Conservation (phyloP, 495 filamentous ascomycete species). For the Annulohypoxylon nitens region DNA sequence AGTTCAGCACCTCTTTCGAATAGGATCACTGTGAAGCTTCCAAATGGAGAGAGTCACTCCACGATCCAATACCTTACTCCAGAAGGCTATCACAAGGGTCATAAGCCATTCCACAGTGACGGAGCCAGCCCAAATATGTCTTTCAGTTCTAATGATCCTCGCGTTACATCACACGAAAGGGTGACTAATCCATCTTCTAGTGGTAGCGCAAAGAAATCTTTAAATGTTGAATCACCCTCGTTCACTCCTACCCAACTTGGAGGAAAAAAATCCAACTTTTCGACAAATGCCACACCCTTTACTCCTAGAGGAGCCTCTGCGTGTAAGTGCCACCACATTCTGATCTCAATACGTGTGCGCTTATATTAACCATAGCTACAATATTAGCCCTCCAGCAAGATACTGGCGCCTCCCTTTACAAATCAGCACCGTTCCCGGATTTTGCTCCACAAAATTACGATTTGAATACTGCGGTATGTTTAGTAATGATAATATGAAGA, state of each 20-base stretch:
- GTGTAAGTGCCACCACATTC: constrained; percentile 46
- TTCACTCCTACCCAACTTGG: constrained; percentile 78
- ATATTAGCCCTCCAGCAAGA: constrained; percentile 53
- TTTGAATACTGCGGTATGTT: constrained; percentile 70
- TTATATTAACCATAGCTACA: constrained; percentile 53
- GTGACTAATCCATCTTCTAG: constrained; percentile 28
- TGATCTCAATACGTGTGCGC: constrained; percentile 20
- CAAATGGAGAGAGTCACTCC: background rate
- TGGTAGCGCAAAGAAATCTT: constrained; percentile 75
- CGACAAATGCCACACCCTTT: constrained; percentile 91
- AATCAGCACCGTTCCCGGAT: constrained; percentile 74
- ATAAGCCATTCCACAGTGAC: background rate
- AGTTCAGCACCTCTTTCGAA: background rate
- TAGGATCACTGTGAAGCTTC: background rate
- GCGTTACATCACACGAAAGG: background rate
- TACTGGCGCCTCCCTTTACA: constrained; percentile 59
- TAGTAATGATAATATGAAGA: background rate
- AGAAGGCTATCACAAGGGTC: background rate
- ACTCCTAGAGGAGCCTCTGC: constrained; percentile 70
- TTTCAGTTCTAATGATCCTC: constrained; percentile 7
- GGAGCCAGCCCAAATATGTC: constrained; percentile 14
- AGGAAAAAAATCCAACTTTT: constrained; percentile 75
- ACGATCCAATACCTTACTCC: background rate
- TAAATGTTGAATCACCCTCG: constrained; percentile 96
- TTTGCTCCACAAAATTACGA: constrained; percentile 86